Evolutionary conservation across 2,329 filamentous ascomycete species (phyloP).

Genomic region (Aspergillus hiratsukae): DNA sequence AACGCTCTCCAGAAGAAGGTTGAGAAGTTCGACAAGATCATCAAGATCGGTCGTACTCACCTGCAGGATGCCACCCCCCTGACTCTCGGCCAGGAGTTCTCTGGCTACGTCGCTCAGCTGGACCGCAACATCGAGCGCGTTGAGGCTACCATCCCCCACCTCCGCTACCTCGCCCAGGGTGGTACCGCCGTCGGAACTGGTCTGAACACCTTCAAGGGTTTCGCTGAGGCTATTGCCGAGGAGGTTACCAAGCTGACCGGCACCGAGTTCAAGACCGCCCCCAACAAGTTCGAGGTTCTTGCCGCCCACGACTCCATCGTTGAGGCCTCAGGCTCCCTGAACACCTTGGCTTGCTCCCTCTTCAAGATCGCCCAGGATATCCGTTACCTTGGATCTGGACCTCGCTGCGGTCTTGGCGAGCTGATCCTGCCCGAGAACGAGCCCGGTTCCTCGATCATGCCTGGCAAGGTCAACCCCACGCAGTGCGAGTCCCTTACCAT

Average conservation of each 20-base stretch:
- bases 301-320: constrained; percentile 95
- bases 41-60: constrained; percentile 98
- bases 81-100: constrained; percentile 95
- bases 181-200: constrained; percentile 96
- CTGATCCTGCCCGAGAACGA: constrained; percentile 94
- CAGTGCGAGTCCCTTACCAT: constrained; percentile 98
- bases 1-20: constrained; percentile 83
- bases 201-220: constrained; percentile 95
- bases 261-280: constrained; percentile 88
- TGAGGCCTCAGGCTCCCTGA: constrained; percentile 87
- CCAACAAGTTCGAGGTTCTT: constrained; percentile 98
- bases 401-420: constrained; percentile 92
- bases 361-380: constrained; percentile 99
- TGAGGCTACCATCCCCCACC: constrained; percentile 73
- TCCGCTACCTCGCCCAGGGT: constrained; percentile 85
- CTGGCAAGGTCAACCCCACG: constrained; percentile 98
- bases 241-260: constrained; percentile 92
- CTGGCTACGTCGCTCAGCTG: constrained; percentile 91
- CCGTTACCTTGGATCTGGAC: constrained; percentile 91
- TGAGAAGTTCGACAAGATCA: constrained; percentile 85
- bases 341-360: constrained; percentile 84
- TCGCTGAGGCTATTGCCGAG: constrained; percentile 85
- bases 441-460: constrained; percentile 97
- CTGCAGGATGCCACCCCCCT: constrained; percentile 95
- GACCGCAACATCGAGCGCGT: constrained; percentile 86